A percentile compares a stretch with the other conserved stretches of the same genome.
Evolutionary conservation across 805 yeast species (phyloP).

Genomic region (Saccharomycodes ludwigii): DNA sequence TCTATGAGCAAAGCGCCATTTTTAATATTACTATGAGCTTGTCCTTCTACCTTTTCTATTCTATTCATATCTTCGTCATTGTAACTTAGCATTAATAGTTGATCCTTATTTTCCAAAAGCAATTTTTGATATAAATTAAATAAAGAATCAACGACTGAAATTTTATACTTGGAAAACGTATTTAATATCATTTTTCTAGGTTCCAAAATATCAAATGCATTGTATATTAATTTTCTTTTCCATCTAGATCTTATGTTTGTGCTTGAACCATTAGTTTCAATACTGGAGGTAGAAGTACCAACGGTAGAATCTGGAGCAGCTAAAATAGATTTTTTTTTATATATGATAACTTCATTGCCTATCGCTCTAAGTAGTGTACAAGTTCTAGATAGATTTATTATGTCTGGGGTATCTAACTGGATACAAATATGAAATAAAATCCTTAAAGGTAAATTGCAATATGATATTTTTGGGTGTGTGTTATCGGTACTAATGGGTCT

Average conservation of each 20-base stretch:
- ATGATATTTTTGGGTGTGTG: slow-evolving; percentile 3
- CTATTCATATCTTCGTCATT: too few relatives aligned
- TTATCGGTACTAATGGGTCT: not conserved
- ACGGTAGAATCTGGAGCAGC: not conserved
- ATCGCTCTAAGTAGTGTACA: slow-evolving; percentile 15
- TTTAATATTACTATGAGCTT: not conserved
- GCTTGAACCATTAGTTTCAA: too few relatives aligned
- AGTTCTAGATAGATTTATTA: slow-evolving; percentile 12
- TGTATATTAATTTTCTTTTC: slow-evolving; percentile 13
- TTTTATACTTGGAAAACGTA: slow-evolving; percentile 6
- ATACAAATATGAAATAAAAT: slow-evolving; percentile 15
- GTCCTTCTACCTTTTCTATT: too few relatives aligned
- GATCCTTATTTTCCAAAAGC: not conserved
- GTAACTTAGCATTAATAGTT: not conserved
- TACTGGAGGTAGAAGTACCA: too few relatives aligned
- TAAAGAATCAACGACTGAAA: slow-evolving; percentile 12
- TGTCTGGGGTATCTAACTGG: slow-evolving; percentile 13
- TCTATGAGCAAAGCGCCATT: slow-evolving; percentile 4
- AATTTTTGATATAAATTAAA: slow-evolving; percentile 10
- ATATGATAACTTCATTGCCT: slow-evolving; percentile 15
- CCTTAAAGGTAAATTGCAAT: slow-evolving; percentile 15
- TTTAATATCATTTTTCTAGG: slow-evolving; percentile 8
- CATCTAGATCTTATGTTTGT: slow-evolving; percentile 9
- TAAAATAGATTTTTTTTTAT: slow-evolving; percentile 7
- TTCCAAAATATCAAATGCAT: slow-evolving; percentile 13